Conservation (phyloP, 2,329 filamentous ascomycete genomes). For the Phyllosticta capitalensis region DNA sequence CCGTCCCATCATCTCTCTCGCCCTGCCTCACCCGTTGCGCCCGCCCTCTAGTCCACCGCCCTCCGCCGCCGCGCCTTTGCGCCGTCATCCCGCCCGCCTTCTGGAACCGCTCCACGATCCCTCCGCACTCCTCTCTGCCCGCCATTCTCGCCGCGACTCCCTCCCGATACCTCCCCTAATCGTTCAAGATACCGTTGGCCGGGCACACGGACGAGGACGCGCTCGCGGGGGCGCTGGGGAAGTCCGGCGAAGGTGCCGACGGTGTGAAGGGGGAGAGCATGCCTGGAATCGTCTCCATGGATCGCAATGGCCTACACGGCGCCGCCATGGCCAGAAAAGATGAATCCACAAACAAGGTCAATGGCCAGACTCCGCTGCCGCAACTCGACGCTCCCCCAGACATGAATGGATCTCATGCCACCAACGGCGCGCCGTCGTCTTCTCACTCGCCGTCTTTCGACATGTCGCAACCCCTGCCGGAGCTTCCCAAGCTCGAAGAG, state of each 20-base stretch:
- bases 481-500: conserved; percentile 58
- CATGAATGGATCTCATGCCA: conserved; percentile 2
- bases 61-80: conserved; percentile 5
- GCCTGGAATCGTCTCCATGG: conserved; percentile 41
- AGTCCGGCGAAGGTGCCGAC: conserved; percentile 24
- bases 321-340: conserved; percentile 17
- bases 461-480: conserved; percentile 35
- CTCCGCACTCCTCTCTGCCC: background rate
- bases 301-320: conserved; percentile 32
- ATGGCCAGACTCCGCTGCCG: conserved; percentile 4
- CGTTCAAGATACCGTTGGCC: conserved; percentile 10
- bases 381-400: conserved; percentile 9
- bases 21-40: background rate
- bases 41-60: background rate
- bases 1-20: background rate
- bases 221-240: conserved; percentile 11
- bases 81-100: conserved; percentile 2
- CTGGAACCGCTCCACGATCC: conserved; percentile 6
- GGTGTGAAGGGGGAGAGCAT: conserved; percentile 29
- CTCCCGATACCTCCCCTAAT: conserved; percentile 1
- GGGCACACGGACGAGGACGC: conserved; percentile 9
- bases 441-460: conserved; percentile 9
- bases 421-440: conserved; percentile 10
- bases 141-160: conserved; percentile 1
- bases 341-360: conserved; percentile 8